Base-by-base conservation (phyloP, 768 basidiomycete species). In the Gloeostereum incarnatum region DNA sequence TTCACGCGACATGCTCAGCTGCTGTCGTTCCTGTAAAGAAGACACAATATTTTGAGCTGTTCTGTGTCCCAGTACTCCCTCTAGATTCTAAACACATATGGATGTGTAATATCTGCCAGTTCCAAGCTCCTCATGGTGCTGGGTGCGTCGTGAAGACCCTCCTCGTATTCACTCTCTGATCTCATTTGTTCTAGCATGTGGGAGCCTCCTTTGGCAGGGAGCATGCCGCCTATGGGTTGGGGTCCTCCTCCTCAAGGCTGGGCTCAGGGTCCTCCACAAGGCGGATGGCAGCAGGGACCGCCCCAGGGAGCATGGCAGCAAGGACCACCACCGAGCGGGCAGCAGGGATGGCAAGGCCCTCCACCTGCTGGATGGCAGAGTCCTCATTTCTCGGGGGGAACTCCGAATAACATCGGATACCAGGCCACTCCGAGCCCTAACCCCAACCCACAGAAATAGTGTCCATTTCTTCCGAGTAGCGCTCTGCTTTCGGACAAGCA, bases 21-120 rank as follows among this genome's bases (percentile, higher is more conserved):
- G 27, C 44, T 16, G 47, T 48, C 13, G 38, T 32, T 35, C 22
- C 47, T 17, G 47, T 41, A 4, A 48, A 48, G 38, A 45, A 35
- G 32, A 42, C 30, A 19, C 41, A 45, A 10, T 45, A 44, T 44
- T 45, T 48, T 22, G 47, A 48, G 31, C 36, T 48, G 2, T 48
- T 48, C 38, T 48, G 41, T 26, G 29, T 48, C 17, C 47, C 47
- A 4, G 21, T 48, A 6, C 26, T 48, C 23, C 47, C 47, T 16
- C 31, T 48, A 21, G 35, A 30, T n/a, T 35, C 44, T 16, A 45
- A 48, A 32, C 47, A 48, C 23, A 39, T 48, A 10, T 48, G 47
- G 47, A 25, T 45, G 34, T 48, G 47, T 24, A 37, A 33, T 16
- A 48, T 45, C 14, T 48, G 47, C 33, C 36, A 39, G 18, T 48